A percentile compares a stretch with the other conserved stretches of the same genome.
These are phyloP conservation scores for Fomes fomentarius DNA, from an alignment of 1,284 basidiomycete genomes.

Conservation along the genomic window DNA sequence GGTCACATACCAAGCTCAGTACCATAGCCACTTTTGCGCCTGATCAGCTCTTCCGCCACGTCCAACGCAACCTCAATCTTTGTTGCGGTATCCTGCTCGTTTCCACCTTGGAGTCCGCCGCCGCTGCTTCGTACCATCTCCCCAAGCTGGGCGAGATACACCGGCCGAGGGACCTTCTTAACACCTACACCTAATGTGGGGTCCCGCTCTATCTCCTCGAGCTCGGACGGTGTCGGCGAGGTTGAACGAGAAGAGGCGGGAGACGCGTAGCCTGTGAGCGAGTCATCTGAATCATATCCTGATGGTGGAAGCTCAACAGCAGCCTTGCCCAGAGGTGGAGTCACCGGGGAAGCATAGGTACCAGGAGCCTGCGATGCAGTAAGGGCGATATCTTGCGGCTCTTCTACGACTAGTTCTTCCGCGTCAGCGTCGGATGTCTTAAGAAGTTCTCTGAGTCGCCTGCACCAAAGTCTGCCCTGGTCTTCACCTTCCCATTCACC, in stretches of 20 bases:
- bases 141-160: slow-evolving; percentile 83
- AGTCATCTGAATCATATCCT: slow-evolving; percentile 81
- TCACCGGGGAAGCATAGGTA: background rate
- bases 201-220: slow-evolving; percentile 84
- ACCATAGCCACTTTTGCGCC: slow-evolving; percentile 82
- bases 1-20: slow-evolving; percentile 73
- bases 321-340: background rate
- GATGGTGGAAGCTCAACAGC: slow-evolving; percentile 24
- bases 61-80: slow-evolving; percentile 79
- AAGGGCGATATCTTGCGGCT: background rate
- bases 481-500: slow-evolving; percentile 83
- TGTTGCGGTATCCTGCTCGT: slow-evolving; percentile 73
- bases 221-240: slow-evolving; percentile 80
- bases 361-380: background rate
- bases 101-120: slow-evolving; percentile 48
- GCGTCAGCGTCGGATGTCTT: slow-evolving; percentile 55
- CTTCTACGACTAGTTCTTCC: slow-evolving; percentile 18
- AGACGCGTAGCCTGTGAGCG: slow-evolving; percentile 75
- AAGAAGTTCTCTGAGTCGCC: slow-evolving; percentile 57
- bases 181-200: slow-evolving; percentile 71
- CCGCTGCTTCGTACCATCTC: slow-evolving; percentile 62
- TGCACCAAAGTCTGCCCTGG: slow-evolving; percentile 69
- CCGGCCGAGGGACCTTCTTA: slow-evolving; percentile 73
- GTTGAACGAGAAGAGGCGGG: slow-evolving; percentile 71
- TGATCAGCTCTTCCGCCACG: slow-evolving; percentile 79